These are phyloP conservation scores for Penicillium sp. DNA, from an alignment of 2,329 filamentous ascomycete genomes.

Conservation along the genomic window DNA sequence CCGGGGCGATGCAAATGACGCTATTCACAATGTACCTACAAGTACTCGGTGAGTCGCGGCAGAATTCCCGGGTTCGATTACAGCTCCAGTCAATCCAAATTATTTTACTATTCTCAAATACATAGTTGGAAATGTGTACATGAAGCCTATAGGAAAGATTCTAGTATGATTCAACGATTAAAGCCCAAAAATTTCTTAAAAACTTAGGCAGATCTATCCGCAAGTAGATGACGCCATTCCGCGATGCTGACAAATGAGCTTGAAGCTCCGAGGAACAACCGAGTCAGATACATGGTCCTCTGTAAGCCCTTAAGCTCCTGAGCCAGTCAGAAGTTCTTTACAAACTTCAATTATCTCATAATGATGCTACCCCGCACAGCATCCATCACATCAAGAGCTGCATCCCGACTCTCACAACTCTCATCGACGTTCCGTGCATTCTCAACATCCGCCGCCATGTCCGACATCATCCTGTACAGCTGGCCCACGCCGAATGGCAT, in stretches of 20 bases:
- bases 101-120: too few relatives aligned
- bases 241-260: not conserved
- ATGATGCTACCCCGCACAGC: not conserved
- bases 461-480: slow-evolving; percentile 33
- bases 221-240: not conserved
- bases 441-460: slow-evolving; percentile 20
- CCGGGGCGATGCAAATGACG: not conserved
- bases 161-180: too few relatives aligned
- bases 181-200: too few relatives aligned
- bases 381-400: slow-evolving; percentile 8
- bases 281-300: not conserved
- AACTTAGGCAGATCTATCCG: too few relatives aligned
- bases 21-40: not conserved
- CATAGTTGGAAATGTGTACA: too few relatives aligned
- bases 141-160: too few relatives aligned
- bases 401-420: slow-evolving; percentile 5
- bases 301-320: not conserved
- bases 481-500: slow-evolving; percentile 35
- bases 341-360: not conserved
- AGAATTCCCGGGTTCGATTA: not conserved
- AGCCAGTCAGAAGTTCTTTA: not conserved
- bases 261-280: not conserved
- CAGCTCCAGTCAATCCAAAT: not conserved
- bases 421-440: slow-evolving; percentile 8
- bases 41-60: not conserved